phyloP scores from a whole-genome alignment of 2,329 filamentous ascomycete species.

The Botryotinia convoluta region DNA sequence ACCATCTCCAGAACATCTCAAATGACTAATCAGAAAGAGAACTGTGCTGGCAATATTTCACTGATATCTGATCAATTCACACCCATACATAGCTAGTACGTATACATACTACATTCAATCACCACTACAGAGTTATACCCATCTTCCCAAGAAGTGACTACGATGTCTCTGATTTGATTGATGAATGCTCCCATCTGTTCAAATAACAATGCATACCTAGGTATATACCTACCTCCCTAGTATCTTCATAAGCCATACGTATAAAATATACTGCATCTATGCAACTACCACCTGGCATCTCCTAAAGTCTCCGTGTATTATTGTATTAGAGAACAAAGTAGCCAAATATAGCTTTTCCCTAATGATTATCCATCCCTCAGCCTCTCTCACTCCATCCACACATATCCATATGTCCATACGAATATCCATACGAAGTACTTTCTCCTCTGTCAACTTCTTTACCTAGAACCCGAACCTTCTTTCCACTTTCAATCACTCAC shows the following conservation, averaged over 20 bases:
- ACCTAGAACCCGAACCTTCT: neutral
- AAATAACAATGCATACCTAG: neutral
- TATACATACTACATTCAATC: neutral
- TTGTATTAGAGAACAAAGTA: neutral
- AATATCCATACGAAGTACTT: neutral
- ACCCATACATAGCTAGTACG: too few species aligned
- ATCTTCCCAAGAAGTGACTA: neutral
- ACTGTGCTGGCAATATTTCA: neutral
- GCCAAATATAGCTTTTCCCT: neutral
- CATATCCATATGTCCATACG: neutral
- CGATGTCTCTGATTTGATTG: neutral
- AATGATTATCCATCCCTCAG: neutral
- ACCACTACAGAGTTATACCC: neutral
- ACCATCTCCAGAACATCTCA: neutral
- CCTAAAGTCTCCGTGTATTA: neutral
- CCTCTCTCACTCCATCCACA: neutral
- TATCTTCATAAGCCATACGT: neutral
- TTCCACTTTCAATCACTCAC: neutral
- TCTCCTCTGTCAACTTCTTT: neutral
- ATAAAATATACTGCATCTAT: neutral
- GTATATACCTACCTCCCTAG: neutral
- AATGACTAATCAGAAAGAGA: neutral
- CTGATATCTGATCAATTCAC: neutral
- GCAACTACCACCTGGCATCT: neutral
- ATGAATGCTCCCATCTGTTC: neutral